phyloP scores from a whole-genome alignment of 805 yeast genomes.

The Zygoascus tannicola region DNA sequence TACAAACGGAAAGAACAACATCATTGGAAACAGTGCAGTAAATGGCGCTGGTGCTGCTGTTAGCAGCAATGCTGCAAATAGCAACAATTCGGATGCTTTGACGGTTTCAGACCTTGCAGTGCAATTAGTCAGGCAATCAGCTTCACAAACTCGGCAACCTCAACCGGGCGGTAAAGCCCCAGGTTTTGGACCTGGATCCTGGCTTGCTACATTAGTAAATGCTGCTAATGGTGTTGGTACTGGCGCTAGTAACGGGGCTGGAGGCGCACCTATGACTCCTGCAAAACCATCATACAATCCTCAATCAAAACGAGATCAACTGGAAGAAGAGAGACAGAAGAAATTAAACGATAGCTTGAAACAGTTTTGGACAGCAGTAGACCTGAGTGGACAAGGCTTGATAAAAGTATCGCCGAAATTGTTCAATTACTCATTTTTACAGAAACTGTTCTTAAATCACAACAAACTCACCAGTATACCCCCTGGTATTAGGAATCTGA shows the following conservation, averaged over 20 bases:
- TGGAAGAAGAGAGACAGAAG: conserved; percentile 34
- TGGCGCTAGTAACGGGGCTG: conserved; percentile 19
- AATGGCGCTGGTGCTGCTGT: conserved; percentile 19
- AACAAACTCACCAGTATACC: conserved; percentile 69
- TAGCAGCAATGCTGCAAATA: conserved; percentile 13
- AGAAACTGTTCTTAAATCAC: conserved; percentile 79
- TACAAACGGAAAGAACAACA: not conserved
- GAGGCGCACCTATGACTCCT: conserved; percentile 16
- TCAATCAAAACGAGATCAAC: conserved; percentile 27
- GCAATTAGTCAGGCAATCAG: conserved; percentile 26
- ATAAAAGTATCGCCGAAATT: conserved; percentile 59
- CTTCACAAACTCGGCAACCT: not conserved
- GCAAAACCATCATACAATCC: conserved; percentile 14
- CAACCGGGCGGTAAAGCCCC: not conserved
- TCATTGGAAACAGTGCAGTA: too few relatives aligned
- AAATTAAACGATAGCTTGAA: conserved; percentile 35
- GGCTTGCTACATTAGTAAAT: not conserved
- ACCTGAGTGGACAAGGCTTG: conserved; percentile 82
- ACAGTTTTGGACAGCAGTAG: conserved; percentile 92
- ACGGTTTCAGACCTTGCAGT: conserved; percentile 32
- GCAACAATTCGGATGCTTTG: conserved; percentile 19
- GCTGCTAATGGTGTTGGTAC: conserved; percentile 1
- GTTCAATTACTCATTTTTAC: conserved; percentile 74
- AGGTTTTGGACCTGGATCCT: not conserved
- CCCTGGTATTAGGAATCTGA: conserved; percentile 52